Percentiles rank a stretch among this genome's conserved stretches.
Conservation (phyloP, 192 early-diverging fungal genomes). For the Linnemannia exigua region DNA sequence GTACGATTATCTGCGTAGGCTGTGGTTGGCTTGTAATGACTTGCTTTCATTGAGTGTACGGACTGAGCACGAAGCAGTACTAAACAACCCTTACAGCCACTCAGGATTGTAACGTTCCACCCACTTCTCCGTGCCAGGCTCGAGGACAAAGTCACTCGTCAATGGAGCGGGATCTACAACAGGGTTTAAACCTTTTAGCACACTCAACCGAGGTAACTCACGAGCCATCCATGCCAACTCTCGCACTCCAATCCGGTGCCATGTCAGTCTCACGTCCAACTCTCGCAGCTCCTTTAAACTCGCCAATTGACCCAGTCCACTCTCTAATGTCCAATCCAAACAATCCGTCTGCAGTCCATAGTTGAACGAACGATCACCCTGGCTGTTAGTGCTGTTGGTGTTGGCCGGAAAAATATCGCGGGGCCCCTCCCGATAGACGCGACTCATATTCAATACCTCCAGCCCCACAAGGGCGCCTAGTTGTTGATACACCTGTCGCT, state of each 20-base stretch:
- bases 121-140: neutral
- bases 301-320: neutral
- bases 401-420: neutral
- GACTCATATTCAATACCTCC: neutral
- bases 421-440: neutral
- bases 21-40: too few relatives aligned
- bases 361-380: neutral
- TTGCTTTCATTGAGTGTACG: too few relatives aligned
- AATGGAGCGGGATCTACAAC: neutral
- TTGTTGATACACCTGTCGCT: neutral
- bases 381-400: neutral
- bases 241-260: neutral
- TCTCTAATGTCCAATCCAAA: constrained; percentile 1
- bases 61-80: too few relatives aligned
- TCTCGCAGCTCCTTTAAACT: neutral
- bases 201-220: neutral
- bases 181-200: neutral
- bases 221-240: neutral
- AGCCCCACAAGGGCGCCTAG: neutral
- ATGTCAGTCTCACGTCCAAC: neutral
- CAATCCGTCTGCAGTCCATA: neutral
- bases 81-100: neutral
- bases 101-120: neutral
- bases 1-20: too few relatives aligned
- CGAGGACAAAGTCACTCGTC: neutral